These are phyloP conservation scores for Isatis lusitanica DNA, from an alignment of 441 rosid species.

Conservation along the genomic window DNA sequence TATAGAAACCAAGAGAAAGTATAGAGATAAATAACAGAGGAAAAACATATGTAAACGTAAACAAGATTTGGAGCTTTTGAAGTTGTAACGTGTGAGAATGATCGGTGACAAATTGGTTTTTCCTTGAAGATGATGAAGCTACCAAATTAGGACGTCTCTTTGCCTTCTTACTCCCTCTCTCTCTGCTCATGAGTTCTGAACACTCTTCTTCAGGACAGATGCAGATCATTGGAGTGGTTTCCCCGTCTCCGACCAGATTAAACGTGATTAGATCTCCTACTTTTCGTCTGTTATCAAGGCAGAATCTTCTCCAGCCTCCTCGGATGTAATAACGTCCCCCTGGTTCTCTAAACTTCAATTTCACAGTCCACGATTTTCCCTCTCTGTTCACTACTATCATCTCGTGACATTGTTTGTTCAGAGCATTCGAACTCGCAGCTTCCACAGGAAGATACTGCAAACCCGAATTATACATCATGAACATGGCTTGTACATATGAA, in stretches of 20 bases:
- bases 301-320: conserved; percentile 27
- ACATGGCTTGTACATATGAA: background rate
- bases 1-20: background rate
- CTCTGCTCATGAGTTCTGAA: background rate
- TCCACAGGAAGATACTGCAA: conserved; percentile 25
- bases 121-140: conserved; percentile 17
- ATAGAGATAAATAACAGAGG: background rate
- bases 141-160: background rate
- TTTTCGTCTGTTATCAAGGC: conserved; percentile 10
- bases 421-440: conserved; percentile 15
- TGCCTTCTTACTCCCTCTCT: background rate
- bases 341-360: background rate
- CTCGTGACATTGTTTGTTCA: background rate
- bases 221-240: conserved; percentile 19
- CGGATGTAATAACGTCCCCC: conserved; percentile 2
- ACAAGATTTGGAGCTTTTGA: conserved; percentile 14
- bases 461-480: background rate
- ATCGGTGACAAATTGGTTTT: conserved; percentile 13
- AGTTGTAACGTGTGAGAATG: conserved; percentile 25
- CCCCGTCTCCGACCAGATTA: conserved; percentile 29
- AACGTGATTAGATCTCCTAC: conserved; percentile 22
- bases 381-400: conserved; percentile 23
- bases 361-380: conserved; percentile 27
- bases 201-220: conserved; percentile 25
- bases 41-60: background rate